Evolutionary conservation across 164 flowering plant species (phyloP).

Genomic region (Brasenia schreberi): DNA sequence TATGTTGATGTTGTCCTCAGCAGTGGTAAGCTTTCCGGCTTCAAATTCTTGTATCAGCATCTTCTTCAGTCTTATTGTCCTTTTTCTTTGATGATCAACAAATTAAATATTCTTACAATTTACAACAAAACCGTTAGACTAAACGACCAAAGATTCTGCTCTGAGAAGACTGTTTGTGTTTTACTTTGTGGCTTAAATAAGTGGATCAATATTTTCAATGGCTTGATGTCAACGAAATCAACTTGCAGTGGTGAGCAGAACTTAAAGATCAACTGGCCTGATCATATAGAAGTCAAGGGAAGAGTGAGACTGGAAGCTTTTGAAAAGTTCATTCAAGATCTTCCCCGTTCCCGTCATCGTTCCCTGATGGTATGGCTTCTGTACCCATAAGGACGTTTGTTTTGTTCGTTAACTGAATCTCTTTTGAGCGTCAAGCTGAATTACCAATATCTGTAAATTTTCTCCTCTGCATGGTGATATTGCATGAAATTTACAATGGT

Average conservation of each 20-base stretch:
- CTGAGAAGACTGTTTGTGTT: too few species aligned
- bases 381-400: background rate
- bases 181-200: too few species aligned
- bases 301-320: constrained; percentile 49
- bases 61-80: too few species aligned
- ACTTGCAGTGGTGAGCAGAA: constrained; percentile 46
- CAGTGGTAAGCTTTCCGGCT: too few species aligned
- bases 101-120: too few species aligned
- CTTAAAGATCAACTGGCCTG: constrained; percentile 37
- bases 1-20: too few species aligned
- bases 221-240: constrained; percentile 5
- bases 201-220: too few species aligned
- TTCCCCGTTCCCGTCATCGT: constrained; percentile 55
- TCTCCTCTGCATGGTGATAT: background rate
- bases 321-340: constrained; percentile 52
- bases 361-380: constrained; percentile 35
- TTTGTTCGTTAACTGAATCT: background rate
- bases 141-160: too few species aligned
- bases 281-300: constrained; percentile 46
- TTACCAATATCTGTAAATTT: background rate
- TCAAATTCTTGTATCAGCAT: too few species aligned
- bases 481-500: constrained; percentile 1
- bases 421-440: background rate
- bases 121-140: too few species aligned
- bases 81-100: too few species aligned